Evolutionary conservation across 2,329 filamentous ascomycete species (phyloP).

Genomic region (Botryotinia globosa): DNA sequence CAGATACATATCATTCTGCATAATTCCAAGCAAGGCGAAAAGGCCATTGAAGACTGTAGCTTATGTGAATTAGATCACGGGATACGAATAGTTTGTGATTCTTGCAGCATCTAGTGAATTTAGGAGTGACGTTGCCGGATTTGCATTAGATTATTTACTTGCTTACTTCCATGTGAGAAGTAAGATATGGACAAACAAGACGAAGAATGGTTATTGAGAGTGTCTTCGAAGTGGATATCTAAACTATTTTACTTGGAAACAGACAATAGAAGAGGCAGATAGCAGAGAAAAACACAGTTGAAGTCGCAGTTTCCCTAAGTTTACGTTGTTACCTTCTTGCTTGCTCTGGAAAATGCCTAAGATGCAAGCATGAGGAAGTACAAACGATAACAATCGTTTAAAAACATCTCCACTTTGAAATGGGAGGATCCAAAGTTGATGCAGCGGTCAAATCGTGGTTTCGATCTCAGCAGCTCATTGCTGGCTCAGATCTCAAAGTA

Average conservation of each 20-base stretch:
- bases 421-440: neutral
- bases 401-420: accelerated
- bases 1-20: neutral
- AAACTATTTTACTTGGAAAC: neutral
- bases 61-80: accelerated
- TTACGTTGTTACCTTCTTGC: neutral
- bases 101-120: neutral
- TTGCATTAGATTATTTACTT: neutral
- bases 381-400: neutral
- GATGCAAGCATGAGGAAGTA: neutral
- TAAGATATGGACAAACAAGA: neutral
- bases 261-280: neutral
- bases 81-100: neutral
- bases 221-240: no score
- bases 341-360: neutral
- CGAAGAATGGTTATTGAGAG: neutral
- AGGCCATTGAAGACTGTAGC: no score
- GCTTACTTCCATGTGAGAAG: neutral
- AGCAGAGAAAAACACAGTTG: neutral
- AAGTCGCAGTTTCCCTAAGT: neutral
- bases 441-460: neutral
- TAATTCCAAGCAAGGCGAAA: no score
- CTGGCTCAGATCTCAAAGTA: neutral
- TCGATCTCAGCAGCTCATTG: neutral
- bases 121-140: no score